Evolutionary conservation across 805 yeast species (phyloP).

Genomic region (Hanseniaspora guilliermondii): DNA sequence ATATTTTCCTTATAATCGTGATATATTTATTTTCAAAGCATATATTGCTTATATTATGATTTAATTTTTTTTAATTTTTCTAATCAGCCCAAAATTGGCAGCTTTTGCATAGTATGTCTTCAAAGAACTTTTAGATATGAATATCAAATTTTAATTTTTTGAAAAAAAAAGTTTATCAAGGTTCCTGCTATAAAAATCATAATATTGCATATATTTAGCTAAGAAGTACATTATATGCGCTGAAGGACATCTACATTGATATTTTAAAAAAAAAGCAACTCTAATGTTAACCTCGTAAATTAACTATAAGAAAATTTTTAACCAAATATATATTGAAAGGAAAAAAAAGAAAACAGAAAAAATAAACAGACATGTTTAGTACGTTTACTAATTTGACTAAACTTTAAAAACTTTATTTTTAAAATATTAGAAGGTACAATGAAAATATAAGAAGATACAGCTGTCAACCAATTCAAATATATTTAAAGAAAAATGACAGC

Average conservation of each 20-base stretch:
- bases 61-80: no score
- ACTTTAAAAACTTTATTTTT: no score
- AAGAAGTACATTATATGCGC: neutral
- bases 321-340: neutral
- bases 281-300: neutral
- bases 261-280: no score
- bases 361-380: no score
- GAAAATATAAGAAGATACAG: no score
- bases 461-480: neutral
- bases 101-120: neutral
- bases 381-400: no score
- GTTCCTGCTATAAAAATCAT: neutral
- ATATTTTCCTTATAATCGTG: no score
- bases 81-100: no score
- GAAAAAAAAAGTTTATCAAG: neutral
- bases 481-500: neutral
- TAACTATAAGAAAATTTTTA: neutral
- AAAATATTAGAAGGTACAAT: neutral
- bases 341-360: neutral
- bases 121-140: neutral
- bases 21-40: no score
- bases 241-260: neutral
- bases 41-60: no score
- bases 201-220: neutral
- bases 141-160: neutral